Base-by-base conservation (phyloP, 2,329 filamentous ascomycete species). In the Lachnellula arida region DNA sequence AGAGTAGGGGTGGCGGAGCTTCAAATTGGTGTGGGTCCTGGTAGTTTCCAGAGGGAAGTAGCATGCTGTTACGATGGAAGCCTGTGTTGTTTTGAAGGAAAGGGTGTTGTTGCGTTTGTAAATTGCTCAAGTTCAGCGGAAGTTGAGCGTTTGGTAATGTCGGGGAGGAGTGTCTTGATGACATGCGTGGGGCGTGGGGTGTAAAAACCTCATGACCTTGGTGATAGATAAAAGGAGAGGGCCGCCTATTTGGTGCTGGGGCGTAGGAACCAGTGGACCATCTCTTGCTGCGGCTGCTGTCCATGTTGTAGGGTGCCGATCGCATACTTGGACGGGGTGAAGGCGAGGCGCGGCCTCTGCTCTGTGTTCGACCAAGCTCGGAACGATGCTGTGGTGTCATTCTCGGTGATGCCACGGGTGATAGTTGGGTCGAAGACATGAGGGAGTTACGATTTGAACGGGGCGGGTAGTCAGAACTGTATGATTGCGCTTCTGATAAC, bases 211-310 rank as follows among this genome's bases (percentile, higher is more conserved):
- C 85, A 52, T 81, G 77, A 4, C 78, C 75, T 58, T 81, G 78
- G 60, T 86, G 80, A 69, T 86, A 86, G 44, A 86, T 76, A 61
- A 85, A 83, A 2, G 86, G 79, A 34, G 83, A 78, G 25, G 80
- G 78, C 34, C 84, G 77, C 54, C 81, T 75, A 65, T 74, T 81
- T 23, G 76, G 76, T 19, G 76, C 71, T 1, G 83, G 80, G 19
- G 80, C 84, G 57, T 86, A 89, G 3, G 86, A 89, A 14, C 87
- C 87, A 3, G 88, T 91, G 19, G 88, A 91, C 87, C 88, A 91
- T 62, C 88, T 79, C 76, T 91, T 90, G 68, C 79, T 84, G 60
- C 86, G 81, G 46, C 77, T 78, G 51, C 78, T 80, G 46, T 90
- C 87, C 50, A 89, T 78, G 50, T 76, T 85, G 72, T 91, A 91